A percentile compares a stretch with the other conserved stretches of the same genome.
Evolutionary conservation across 1,284 basidiomycete species (phyloP).

Genomic region (Pyrrhoderma noxium): DNA sequence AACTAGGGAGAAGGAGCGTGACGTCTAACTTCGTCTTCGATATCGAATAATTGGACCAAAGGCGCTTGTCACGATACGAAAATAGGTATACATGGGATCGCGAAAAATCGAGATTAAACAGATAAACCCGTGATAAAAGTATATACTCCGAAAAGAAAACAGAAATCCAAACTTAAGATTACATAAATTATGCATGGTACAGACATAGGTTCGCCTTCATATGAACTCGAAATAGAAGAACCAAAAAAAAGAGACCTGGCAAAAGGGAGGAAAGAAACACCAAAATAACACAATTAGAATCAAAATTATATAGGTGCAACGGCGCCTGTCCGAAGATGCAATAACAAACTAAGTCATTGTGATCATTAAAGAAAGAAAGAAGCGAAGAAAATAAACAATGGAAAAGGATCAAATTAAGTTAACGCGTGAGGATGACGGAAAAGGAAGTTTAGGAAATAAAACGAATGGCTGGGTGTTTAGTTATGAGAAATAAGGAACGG

Average conservation of each 20-base stretch:
- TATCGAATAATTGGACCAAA: too few species aligned
- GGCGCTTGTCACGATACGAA: too few species aligned
- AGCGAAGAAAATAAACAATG: background rate
- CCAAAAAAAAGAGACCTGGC: background rate
- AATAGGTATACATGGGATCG: too few species aligned
- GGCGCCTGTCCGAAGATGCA: background rate
- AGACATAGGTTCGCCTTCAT: background rate
- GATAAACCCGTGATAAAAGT: too few species aligned
- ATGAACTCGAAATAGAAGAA: background rate
- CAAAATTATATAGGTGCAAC: background rate
- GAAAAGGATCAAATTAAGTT: background rate
- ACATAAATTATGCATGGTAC: slow-evolving; percentile 17
- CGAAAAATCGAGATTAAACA: too few species aligned
- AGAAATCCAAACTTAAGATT: slow-evolving; percentile 5
- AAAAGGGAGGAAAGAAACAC: background rate
- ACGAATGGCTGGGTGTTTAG: too few species aligned
- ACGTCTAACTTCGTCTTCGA: too few species aligned
- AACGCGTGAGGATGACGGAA: too few species aligned
- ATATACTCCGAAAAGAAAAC: too few species aligned
- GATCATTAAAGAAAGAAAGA: background rate
- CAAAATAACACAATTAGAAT: background rate
- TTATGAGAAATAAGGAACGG: slow-evolving; percentile 2
- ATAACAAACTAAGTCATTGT: background rate
- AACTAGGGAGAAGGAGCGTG: too few species aligned
- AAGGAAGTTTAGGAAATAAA: background rate